Evolutionary conservation across 331 rosid species (phyloP), one percentile per base, ranked within the genome.

Genomic region (Malus hybrid): DNA sequence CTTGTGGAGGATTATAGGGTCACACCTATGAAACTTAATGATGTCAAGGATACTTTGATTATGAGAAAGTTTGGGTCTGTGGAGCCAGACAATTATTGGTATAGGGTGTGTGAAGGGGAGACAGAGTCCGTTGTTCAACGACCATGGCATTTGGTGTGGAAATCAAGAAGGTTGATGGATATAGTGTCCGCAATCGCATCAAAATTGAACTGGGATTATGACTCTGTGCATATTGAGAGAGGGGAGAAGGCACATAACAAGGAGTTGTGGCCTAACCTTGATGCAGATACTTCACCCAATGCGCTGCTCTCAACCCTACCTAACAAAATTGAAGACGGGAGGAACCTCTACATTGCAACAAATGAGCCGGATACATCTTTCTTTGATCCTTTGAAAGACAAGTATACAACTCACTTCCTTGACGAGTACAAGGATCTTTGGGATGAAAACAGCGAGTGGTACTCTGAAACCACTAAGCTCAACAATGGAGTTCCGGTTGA

Each of bases 221-320:
- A 95, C 57, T 84, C 99, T 4, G 87, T 92, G 65, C 97, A 95
- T 82, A 86, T 95, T 46, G 99, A 73, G 79, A 90, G 99, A 84
- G 99, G 99, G 3, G 99, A 95, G 59, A 95, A 95, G 84, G 97
- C 97, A 46, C 87, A 80, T 80, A 92, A 92, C 91, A 89, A 55
- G 80, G 93, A 90, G 72, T 93, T 92, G 59, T 95, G 99, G 99
- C 99, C 99, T 39, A 89, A 95, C 86, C 97, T 95, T 32, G 99
- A 69, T 78, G 82, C 80, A 27, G 91, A 95, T 75, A 95, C 99
- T 57, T 89, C 99, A 2, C 96, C 97, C 6, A 87, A 87, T 31
- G 79, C 89, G 0, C 97, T 95, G 75, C 83, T 92, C 67, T 84
- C 97, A 9, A 90, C 89, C 36, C 75, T 95, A 81, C 84, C 81